Base-by-base conservation (phyloP, 1,284 basidiomycete species). In the Mycena citricolor region DNA sequence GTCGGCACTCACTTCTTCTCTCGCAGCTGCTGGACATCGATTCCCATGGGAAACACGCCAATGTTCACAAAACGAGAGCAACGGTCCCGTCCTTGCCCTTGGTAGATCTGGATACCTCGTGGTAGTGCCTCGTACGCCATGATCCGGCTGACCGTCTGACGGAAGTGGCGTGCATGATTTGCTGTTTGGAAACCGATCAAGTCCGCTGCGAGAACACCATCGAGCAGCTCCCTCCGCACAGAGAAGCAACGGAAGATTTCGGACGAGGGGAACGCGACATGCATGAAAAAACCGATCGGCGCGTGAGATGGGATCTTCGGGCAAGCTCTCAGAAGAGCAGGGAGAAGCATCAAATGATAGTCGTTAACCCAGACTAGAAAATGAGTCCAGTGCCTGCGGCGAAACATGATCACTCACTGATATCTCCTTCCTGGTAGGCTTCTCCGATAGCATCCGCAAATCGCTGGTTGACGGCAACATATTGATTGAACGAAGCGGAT, bases 201-300 rank as follows among this genome's bases (percentile, higher is more conserved):
- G 57, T 74, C 69, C 4, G 72, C 70, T 12, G 84, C 86, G 11
- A 94, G 80, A 55, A 94, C 66, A 4, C 90, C 90, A 13, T 76
- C 71, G 12, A 93, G 67, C 4, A 92, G 68, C 12, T 75, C 67
- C 48, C 81, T 73, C 41, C 84, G 75, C 2, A 85, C 77, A 24
- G 83, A 79, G 24, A 93, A 71, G 59, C 90, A 92, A 7, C 90
- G 76, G 73, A 93, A 92, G 49, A 93, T 90, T 64, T 94, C 91
- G 17, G 86, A 89, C 8, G 81, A 85, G 0, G 90, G 90, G 65
- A 93, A 94, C 1, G 90, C 86, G 51, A 92, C 89, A 57, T 93
- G 90, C 65, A 92, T 76, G 70, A 94, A 93, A 70, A 93, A 90
- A 1, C 90, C 89, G 51, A 94, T 90, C 21, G 84, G 79, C 0